Conservation (phyloP, 345 rosid species). For the Syzygium aromaticum region DNA sequence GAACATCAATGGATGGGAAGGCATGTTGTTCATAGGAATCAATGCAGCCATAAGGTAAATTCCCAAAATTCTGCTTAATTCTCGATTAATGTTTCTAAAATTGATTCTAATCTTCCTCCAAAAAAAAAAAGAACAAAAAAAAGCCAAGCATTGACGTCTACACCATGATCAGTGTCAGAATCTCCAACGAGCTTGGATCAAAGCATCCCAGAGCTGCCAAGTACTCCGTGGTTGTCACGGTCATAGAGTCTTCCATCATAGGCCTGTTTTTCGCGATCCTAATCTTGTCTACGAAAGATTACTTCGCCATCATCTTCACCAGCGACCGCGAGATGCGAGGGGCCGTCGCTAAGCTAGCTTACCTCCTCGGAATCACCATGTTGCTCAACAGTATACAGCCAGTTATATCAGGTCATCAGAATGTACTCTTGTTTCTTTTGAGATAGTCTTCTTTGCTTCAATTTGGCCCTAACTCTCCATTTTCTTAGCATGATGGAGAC, state of each 20-base stretch:
- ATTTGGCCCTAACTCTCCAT: not conserved
- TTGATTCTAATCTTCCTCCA: not conserved
- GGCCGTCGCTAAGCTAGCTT: conserved; percentile 60
- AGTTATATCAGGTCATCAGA: conserved; percentile 64
- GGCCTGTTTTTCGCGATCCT: conserved; percentile 42
- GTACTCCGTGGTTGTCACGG: conserved; percentile 56
- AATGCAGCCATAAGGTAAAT: conserved; percentile 84
- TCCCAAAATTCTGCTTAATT: not conserved
- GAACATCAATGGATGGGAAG: conserved; percentile 99
- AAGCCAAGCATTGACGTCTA: not conserved
- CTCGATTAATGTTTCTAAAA: not conserved
- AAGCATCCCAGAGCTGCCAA: conserved; percentile 80
- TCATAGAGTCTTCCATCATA: conserved; percentile 51
- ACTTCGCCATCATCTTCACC: conserved; percentile 68
- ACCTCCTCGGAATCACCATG: conserved; percentile 77
- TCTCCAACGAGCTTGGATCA: conserved; percentile 92
- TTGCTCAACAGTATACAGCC: conserved; percentile 79
- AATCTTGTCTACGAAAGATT: conserved; percentile 40
- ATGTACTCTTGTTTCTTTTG: not conserved
- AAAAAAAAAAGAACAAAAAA: not conserved
- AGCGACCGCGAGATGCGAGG: conserved; percentile 41
- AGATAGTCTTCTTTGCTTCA: not conserved
- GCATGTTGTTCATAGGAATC: conserved; percentile 84
- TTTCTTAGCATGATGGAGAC: not conserved
- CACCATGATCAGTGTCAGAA: conserved; percentile 45